Percentiles rank a stretch among this genome's conserved stretches.
phyloP scores from a whole-genome alignment of 129 eudicot species.

The Escallonia rubra region DNA sequence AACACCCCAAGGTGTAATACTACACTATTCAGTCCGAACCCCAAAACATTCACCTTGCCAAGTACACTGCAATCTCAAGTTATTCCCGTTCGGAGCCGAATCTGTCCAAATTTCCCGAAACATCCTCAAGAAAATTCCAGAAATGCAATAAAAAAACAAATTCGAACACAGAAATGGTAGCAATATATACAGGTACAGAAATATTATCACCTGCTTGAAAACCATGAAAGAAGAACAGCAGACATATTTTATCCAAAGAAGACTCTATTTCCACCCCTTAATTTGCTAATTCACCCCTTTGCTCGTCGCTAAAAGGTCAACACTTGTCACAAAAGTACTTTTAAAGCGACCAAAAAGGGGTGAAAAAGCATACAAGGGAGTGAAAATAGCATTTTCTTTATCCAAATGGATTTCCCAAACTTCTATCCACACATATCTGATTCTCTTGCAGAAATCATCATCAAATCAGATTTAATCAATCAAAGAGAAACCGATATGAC shows the following conservation, averaged over 20 bases:
- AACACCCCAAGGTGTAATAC: conserved; percentile 8
- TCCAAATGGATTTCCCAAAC: no score
- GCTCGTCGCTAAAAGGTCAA: no score
- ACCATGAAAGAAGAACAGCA: conserved; percentile 7
- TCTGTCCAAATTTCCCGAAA: conserved; percentile 28
- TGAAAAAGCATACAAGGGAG: no score
- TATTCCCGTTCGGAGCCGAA: conserved; percentile 13
- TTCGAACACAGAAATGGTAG: background rate
- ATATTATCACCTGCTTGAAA: background rate
- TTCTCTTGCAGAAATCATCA: background rate
- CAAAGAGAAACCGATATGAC: conserved; percentile 15
- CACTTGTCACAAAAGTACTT: background rate
- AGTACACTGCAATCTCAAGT: conserved; percentile 2
- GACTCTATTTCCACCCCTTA: no score
- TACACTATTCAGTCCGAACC: background rate
- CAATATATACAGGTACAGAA: background rate
- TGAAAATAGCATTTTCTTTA: no score
- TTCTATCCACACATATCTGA: conserved; percentile 1
- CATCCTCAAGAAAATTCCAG: background rate
- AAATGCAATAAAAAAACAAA: background rate
- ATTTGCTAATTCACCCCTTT: no score
- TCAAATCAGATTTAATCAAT: conserved; percentile 14
- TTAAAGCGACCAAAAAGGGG: background rate
- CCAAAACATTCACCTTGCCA: background rate
- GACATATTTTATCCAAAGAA: conserved; percentile 12